phyloP scores from a whole-genome alignment of 2,329 filamentous ascomycete genomes.

The Rutstroemia sp. region DNA sequence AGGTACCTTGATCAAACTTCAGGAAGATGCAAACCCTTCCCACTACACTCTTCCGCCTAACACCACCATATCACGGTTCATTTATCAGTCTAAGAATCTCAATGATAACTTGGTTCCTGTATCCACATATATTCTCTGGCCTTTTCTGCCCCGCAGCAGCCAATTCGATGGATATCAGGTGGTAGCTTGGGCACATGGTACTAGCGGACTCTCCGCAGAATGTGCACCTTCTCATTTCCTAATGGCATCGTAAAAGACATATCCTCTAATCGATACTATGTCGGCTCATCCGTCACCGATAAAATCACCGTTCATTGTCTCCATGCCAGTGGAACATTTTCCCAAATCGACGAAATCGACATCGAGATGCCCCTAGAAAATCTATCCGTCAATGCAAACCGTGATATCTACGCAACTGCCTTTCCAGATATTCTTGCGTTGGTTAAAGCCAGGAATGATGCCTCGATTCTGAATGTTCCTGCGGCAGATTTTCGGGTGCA shows the following conservation, averaged over 20 bases:
- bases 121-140: too few relatives aligned
- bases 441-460: constrained; percentile 13
- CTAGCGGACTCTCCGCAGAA: too few relatives aligned
- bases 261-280: constrained; percentile 29
- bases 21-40: too few relatives aligned
- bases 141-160: too few relatives aligned
- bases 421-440: constrained; percentile 26
- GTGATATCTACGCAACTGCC: constrained; percentile 30
- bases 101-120: too few relatives aligned
- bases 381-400: constrained; percentile 30
- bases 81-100: too few relatives aligned
- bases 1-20: too few relatives aligned
- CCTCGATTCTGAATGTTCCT: constrained; percentile 11
- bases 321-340: constrained; percentile 10
- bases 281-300: constrained; percentile 22
- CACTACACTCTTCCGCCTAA: too few relatives aligned
- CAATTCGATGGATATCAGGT: too few relatives aligned
- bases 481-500: background rate
- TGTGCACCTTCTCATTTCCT: constrained; percentile 17
- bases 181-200: too few relatives aligned
- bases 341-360: constrained; percentile 22
- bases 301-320: background rate
- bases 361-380: constrained; percentile 30
- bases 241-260: constrained; percentile 29
- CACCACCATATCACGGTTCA: too few relatives aligned